phyloP scores from a whole-genome alignment of 768 basidiomycete species.

The Rhodosporidiobolus odoratus region DNA sequence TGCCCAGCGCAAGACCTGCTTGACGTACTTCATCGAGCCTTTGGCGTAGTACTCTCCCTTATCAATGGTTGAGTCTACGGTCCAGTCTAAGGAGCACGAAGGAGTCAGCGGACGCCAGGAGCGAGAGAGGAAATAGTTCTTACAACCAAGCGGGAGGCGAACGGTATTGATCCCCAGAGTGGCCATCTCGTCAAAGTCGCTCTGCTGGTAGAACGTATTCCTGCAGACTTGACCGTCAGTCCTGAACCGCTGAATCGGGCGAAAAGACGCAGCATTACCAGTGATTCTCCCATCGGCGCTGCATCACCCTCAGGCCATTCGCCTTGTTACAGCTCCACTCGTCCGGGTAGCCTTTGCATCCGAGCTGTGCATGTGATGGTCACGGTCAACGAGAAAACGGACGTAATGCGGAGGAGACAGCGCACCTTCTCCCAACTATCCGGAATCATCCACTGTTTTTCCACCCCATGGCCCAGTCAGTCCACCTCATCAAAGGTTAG shows the following conservation, averaged over 20 bases:
- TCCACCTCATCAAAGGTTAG: neutral
- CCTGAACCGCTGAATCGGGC: too few species aligned
- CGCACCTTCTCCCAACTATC: slow-evolving; percentile 9
- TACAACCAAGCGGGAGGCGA: slow-evolving; percentile 16
- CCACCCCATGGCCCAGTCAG: neutral
- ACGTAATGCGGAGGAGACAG: neutral
- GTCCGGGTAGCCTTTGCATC: neutral
- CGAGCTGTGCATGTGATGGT: neutral
- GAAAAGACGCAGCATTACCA: too few species aligned
- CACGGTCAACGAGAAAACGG: neutral
- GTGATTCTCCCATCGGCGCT: slow-evolving; percentile 13
- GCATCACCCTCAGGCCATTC: neutral
- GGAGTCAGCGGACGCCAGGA: too few species aligned
- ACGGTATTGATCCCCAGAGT: slow-evolving; percentile 12
- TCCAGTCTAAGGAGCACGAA: slow-evolving; percentile 5
- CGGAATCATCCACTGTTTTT: slow-evolving; percentile 15
- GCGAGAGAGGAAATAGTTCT: neutral
- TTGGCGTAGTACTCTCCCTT: slow-evolving; percentile 11
- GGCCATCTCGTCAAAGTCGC: slow-evolving; percentile 18
- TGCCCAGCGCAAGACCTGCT: slow-evolving; percentile 12
- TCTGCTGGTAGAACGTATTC: slow-evolving; percentile 3
- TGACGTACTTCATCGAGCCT: slow-evolving; percentile 9
- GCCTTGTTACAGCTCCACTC: slow-evolving; percentile 27
- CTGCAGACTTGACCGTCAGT: too few species aligned
- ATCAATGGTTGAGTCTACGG: slow-evolving; percentile 10